A percentile compares a stretch with the other conserved stretches of the same genome.
Evolutionary conservation across 257 asterid genomes (phyloP).

Genomic region (Dorcoceras hygrometricum): DNA sequence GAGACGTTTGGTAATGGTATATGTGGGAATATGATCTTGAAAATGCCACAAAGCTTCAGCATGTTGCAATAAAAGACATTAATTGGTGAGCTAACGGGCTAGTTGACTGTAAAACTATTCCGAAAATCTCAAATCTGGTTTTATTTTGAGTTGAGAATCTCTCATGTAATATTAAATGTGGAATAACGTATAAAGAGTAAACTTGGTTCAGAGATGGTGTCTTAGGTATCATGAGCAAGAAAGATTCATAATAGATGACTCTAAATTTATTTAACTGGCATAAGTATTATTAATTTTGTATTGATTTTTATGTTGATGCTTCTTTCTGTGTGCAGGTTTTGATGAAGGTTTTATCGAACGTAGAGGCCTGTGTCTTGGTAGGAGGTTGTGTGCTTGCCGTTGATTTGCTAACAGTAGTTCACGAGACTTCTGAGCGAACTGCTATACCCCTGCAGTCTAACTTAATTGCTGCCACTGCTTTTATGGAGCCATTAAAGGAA

Average conservation of each 20-base stretch:
- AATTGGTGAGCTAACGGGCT: not conserved
- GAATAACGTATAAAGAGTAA: not conserved
- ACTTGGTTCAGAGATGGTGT: not conserved
- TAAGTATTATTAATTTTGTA: not conserved
- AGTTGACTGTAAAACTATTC: not conserved
- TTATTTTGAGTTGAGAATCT: not conserved
- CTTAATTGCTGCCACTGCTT: conserved; percentile 94
- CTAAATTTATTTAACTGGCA: not conserved
- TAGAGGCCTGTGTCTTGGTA: conserved; percentile 96
- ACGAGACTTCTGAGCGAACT: conserved; percentile 97
- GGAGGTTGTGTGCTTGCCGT: conserved; percentile 99
- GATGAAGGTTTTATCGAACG: conserved; percentile 87
- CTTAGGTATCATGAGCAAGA: not conserved
- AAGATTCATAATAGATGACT: not conserved
- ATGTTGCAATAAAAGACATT: not conserved
- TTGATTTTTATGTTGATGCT: conserved; percentile 19
- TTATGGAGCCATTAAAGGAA: conserved; percentile 94
- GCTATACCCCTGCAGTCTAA: conserved; percentile 96
- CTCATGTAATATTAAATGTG: not conserved
- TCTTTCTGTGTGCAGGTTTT: conserved; percentile 53
- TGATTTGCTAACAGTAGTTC: conserved; percentile 84
- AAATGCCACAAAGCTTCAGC: not conserved
- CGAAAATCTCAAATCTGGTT: not conserved
- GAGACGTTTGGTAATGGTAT: not conserved
- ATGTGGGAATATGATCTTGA: not conserved